Conservation (phyloP, 495 filamentous ascomycete species). For the Paragyromitra xinjiangensis region DNA sequence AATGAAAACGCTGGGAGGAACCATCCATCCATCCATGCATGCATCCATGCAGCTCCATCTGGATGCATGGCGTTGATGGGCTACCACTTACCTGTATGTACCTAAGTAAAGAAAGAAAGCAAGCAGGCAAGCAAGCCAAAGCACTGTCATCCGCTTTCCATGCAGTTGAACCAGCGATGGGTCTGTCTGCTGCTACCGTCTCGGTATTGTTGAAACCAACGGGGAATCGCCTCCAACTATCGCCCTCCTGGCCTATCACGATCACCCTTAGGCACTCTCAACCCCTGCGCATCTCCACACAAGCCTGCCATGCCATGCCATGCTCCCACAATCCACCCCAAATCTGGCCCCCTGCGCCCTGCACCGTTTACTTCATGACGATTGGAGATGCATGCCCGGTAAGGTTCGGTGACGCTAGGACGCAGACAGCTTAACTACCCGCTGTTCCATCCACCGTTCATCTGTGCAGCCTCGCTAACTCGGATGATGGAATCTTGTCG, state of each 20-base stretch:
- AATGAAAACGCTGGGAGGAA: constrained; percentile 15
- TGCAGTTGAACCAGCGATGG: constrained; percentile 50
- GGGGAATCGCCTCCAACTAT: constrained; percentile 35
- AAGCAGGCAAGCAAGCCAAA: background rate
- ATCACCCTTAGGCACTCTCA: background rate
- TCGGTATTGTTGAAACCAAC: constrained; percentile 51
- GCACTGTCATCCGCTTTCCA: constrained; percentile 50
- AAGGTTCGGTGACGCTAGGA: constrained; percentile 53
- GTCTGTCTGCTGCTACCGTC: constrained; percentile 36
- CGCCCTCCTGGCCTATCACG: constrained; percentile 41
- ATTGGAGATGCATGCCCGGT: constrained; percentile 54
- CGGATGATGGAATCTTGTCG: constrained; percentile 54
- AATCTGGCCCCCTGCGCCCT: constrained; percentile 53
- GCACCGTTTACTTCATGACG: constrained; percentile 53
- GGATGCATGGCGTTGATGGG: constrained; percentile 46
- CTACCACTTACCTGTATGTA: constrained; percentile 19
- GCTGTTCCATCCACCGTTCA: constrained; percentile 54
- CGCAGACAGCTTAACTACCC: constrained; percentile 54
- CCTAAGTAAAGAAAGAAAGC: constrained; percentile 18
- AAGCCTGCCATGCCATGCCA: constrained; percentile 16
- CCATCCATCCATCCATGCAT: background rate
- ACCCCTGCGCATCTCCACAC: constrained; percentile 53
- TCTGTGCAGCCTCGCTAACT: constrained; percentile 54
- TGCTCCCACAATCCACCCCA: constrained; percentile 52
- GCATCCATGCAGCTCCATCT: constrained; percentile 45